These are phyloP conservation scores for Thermochaetoides thermophila DNA, from an alignment of 495 filamentous ascomycete species.

Conservation along the genomic window DNA sequence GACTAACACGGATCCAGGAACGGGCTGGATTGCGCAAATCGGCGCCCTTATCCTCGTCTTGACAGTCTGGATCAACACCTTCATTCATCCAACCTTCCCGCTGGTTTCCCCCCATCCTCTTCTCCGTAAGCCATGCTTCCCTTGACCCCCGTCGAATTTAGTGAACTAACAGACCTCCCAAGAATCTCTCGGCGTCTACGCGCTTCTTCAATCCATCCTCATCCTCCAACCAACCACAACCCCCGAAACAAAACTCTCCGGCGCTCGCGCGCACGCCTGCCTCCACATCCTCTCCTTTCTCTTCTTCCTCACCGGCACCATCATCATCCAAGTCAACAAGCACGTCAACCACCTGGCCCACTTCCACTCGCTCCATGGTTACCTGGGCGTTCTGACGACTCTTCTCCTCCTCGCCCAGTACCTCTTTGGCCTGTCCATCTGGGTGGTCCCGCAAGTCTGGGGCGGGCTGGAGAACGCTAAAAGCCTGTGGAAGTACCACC, in stretches of 20 bases:
- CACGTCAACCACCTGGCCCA: constrained; percentile 41
- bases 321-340: constrained; percentile 78
- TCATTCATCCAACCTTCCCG: constrained; percentile 44
- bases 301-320: constrained; percentile 48
- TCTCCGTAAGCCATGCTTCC: no score
- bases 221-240: constrained; percentile 81
- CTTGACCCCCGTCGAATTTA: no score
- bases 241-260: constrained; percentile 51
- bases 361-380: constrained; percentile 65
- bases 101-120: constrained; percentile 83
- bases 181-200: constrained; percentile 56
- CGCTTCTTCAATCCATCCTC: constrained; percentile 65
- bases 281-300: constrained; percentile 50
- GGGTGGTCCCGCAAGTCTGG: constrained; percentile 52
- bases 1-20: constrained; percentile 32
- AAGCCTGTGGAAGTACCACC: constrained; percentile 77
- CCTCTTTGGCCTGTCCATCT: constrained; percentile 64
- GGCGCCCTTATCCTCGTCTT: constrained; percentile 44
- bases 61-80: constrained; percentile 59
- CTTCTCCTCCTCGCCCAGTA: constrained; percentile 57
- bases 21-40: constrained; percentile 24
- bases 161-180: no score
- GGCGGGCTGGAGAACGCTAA: constrained; percentile 71
- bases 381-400: constrained; percentile 67
- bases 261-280: constrained; percentile 51